Evolutionary conservation across 345 rosid species (phyloP).

Genomic region (Bruguiera sexangula): DNA sequence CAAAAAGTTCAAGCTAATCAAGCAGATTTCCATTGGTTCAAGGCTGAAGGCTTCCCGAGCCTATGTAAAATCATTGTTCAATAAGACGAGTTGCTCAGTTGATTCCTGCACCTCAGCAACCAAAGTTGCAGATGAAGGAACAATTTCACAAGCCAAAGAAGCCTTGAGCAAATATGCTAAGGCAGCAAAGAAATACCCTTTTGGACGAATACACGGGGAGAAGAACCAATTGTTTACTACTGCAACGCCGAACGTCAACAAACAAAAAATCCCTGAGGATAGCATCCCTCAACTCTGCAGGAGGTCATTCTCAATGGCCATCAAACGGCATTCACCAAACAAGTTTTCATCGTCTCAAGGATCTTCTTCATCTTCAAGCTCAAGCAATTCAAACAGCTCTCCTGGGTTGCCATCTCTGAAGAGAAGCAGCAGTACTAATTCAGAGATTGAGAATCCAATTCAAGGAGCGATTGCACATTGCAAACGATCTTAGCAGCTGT

Average conservation of each 20-base stretch:
- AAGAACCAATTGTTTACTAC: slow-evolving; percentile 2
- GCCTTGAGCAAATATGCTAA: slow-evolving; percentile 23
- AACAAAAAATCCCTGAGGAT: slow-evolving; percentile 20
- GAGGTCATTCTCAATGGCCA: slow-evolving; percentile 31
- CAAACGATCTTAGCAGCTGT: slow-evolving; percentile 59
- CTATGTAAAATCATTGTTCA: slow-evolving; percentile 61
- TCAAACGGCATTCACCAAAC: slow-evolving; percentile 21
- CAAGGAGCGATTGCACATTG: slow-evolving; percentile 95
- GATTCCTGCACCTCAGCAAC: slow-evolving; percentile 49
- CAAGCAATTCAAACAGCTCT: slow-evolving; percentile 1
- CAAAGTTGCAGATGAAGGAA: slow-evolving; percentile 44
- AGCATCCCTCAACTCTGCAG: slow-evolving; percentile 24
- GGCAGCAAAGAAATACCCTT: slow-evolving; percentile 34
- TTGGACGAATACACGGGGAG: slow-evolving; percentile 47
- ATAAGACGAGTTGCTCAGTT: slow-evolving; percentile 59
- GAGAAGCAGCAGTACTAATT: slow-evolving; percentile 25
- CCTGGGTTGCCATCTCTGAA: slow-evolving; percentile 23
- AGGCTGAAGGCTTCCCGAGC: slow-evolving; percentile 78
- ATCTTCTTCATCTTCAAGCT: slow-evolving; percentile 7
- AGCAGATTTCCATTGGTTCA: slow-evolving; percentile 48
- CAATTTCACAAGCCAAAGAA: slow-evolving; percentile 34
- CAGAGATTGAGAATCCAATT: slow-evolving; percentile 68
- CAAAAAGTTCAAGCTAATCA: slow-evolving; percentile 45
- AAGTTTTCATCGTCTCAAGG: slow-evolving; percentile 12
- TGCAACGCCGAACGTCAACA: not conserved